phyloP scores from a whole-genome alignment of 2,329 filamentous ascomycete species.

The Sphaerulina vaccinii region DNA sequence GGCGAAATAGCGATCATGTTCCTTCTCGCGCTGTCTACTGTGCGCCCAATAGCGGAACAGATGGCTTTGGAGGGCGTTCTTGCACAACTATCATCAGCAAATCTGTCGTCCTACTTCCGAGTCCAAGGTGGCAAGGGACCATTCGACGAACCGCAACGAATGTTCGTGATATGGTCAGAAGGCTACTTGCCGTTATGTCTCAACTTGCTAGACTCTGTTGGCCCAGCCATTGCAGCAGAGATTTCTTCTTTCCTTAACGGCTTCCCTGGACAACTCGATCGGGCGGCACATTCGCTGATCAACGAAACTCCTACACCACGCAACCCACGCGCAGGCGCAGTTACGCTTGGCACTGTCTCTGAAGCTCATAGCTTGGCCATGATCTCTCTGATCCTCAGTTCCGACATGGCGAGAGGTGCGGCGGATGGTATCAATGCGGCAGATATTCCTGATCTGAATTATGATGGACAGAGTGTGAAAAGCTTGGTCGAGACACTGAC shows the following conservation, averaged over 20 bases:
- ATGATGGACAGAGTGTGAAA: conserved; percentile 69
- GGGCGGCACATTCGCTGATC: conserved; percentile 72
- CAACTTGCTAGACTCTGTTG: conserved; percentile 81
- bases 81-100: conserved; percentile 74
- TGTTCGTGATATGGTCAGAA: conserved; percentile 87
- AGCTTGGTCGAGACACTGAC: conserved; percentile 82
- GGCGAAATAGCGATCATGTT: conserved; percentile 89
- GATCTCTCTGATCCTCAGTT: conserved; percentile 69
- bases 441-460: conserved; percentile 70
- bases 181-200: conserved; percentile 84
- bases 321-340: conserved; percentile 55
- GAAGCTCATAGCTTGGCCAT: conserved; percentile 79
- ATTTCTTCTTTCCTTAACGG: conserved; percentile 84
- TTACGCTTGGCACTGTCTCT: conserved; percentile 70
- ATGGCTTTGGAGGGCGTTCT: conserved; percentile 85
- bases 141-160: conserved; percentile 71
- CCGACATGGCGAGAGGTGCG: conserved; percentile 63
- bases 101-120: conserved; percentile 74
- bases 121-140: conserved; percentile 68
- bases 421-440: conserved; percentile 57
- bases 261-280: conserved; percentile 74
- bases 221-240: conserved; percentile 77
- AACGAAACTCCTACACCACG: conserved; percentile 45
- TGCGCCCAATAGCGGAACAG: conserved; percentile 80
- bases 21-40: conserved; percentile 78